Conservation (phyloP, 1,139 yeast genomes). For the Kodamaea ohmeri region DNA sequence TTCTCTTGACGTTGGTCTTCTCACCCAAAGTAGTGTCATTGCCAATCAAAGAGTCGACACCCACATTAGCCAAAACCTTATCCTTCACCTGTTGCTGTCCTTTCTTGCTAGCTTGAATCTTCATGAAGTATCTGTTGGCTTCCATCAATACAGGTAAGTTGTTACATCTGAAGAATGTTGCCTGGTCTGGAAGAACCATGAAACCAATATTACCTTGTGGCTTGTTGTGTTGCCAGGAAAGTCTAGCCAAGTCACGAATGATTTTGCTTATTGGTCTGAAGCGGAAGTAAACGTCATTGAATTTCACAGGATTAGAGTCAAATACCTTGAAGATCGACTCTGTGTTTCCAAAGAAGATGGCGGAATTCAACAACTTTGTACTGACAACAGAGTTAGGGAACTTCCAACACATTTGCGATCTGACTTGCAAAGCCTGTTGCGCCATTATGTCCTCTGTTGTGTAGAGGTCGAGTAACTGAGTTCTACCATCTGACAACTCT, state of each 20-base stretch:
- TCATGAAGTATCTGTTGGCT: slow-evolving; percentile 80
- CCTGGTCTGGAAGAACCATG: slow-evolving; percentile 60
- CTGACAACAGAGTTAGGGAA: slow-evolving; percentile 77
- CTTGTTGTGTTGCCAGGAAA: slow-evolving; percentile 81
- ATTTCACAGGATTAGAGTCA: slow-evolving; percentile 30
- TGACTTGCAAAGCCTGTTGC: slow-evolving; percentile 66
- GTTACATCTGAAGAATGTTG: slow-evolving; percentile 73
- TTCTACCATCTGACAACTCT: slow-evolving; percentile 51
- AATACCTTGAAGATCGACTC: slow-evolving; percentile 44
- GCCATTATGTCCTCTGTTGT: slow-evolving; percentile 62
- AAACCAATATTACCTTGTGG: slow-evolving; percentile 62
- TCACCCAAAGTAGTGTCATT: slow-evolving; percentile 60
- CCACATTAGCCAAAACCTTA: slow-evolving; percentile 73
- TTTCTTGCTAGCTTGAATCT: slow-evolving; percentile 39
- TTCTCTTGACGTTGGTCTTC: slow-evolving; percentile 75
- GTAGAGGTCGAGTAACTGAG: slow-evolving; percentile 66
- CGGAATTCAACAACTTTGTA: slow-evolving; percentile 70
- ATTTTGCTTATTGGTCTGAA: slow-evolving; percentile 62
- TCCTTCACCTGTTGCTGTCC: slow-evolving; percentile 47
- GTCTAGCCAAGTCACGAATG: slow-evolving; percentile 81
- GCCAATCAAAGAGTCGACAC: slow-evolving; percentile 82
- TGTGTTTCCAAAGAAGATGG: slow-evolving; percentile 70
- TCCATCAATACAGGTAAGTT: slow-evolving; percentile 82
- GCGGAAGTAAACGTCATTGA: slow-evolving; percentile 37
- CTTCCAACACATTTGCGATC: slow-evolving; percentile 90